These are phyloP conservation scores for Neurospora sp. DNA, from an alignment of 495 filamentous ascomycete species.

Conservation along the genomic window DNA sequence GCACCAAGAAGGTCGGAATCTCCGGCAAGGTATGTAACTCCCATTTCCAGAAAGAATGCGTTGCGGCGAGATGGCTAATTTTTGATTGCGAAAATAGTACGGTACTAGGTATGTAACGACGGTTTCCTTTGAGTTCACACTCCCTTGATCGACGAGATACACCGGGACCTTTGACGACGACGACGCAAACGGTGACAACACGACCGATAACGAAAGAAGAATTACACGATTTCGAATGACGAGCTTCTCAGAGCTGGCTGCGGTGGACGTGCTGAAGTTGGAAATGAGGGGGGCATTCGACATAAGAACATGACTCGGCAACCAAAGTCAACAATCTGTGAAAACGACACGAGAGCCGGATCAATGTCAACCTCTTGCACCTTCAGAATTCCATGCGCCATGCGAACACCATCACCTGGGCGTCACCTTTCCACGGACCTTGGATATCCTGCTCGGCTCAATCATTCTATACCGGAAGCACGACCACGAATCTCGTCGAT, in stretches of 20 bases:
- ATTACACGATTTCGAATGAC: not conserved
- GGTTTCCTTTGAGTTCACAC: slow-evolving; percentile 5
- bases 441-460: not conserved
- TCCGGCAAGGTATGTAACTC: slow-evolving; percentile 42
- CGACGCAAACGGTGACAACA: not conserved
- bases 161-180: not conserved
- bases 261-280: not conserved
- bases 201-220: not conserved
- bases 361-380: not conserved
- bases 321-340: not conserved
- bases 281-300: not conserved
- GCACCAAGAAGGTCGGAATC: slow-evolving; percentile 95
- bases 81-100: slow-evolving; percentile 34
- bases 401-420: not conserved
- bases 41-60: not conserved
- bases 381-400: not conserved
- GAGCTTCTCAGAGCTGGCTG: not conserved
- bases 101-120: slow-evolving; percentile 42
- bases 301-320: not conserved
- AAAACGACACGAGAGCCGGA: not conserved
- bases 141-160: not conserved
- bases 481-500: not conserved
- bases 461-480: not conserved
- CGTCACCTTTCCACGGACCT: not conserved
- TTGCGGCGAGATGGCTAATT: not conserved